Evolutionary conservation across 2,329 filamentous ascomycete genomes (phyloP), one percentile per base, ranked within the genome.

Genomic region (Fusarium zealandicum): DNA sequence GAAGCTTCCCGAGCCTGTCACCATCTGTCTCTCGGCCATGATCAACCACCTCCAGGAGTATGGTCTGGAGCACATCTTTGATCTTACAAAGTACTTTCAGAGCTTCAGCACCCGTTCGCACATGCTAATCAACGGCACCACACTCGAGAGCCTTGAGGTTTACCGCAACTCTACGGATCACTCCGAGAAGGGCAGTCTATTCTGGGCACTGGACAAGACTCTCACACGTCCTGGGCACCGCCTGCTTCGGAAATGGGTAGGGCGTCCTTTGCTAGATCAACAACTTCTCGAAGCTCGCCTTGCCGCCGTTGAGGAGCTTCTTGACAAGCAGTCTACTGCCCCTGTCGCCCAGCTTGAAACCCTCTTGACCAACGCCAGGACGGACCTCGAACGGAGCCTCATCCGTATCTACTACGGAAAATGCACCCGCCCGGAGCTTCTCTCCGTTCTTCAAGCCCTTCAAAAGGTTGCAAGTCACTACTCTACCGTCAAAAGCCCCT

Each of bases 381-480:
- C 84, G 6, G 95, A 99, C 69, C 84, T 99, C 6, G 95, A 99
- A 74, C 92, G 95, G 64, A 95, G 90, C 57, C 79, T 99, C 38
- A 93, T 98, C 67, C 86, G 95, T 37, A 96, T 99, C 54, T 99
- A 98, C 78, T 99, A 99, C 74, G 92, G 93, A 42, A 97, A 96
- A 76, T 98, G 93, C 72, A 90, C 90, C 1, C 87, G 95, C 0
- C 89, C 93, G 0, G 95, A 99, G 73, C 84, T 99, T 4, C 80
- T 98, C 2, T 85, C 84, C 1, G 88, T 96, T 5, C 80, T 99
- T 2, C 93, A 98, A 72, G 90, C 90, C 0, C 79, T 99, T 51
- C 92, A 96, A 67, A 84, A 80, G 53, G 91, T 98, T 38, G 84
- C 91, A 0, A 86, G 83, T 49, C 89, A 95, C 66, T 98, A 92